These are phyloP conservation scores for Botryotinia calthae DNA, from an alignment of 2,329 filamentous ascomycete species.

Conservation along the genomic window DNA sequence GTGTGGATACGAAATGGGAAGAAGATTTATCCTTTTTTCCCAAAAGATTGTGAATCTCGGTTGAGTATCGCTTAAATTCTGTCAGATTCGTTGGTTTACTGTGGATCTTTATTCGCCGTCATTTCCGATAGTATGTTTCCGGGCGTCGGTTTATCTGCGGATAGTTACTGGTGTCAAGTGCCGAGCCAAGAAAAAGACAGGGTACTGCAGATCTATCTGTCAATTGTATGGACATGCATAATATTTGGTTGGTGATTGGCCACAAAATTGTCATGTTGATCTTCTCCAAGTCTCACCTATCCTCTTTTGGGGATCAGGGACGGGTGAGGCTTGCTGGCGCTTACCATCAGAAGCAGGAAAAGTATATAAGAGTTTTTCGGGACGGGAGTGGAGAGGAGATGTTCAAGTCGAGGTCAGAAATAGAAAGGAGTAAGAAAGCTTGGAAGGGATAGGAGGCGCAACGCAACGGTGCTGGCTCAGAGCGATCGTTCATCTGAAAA, in stretches of 20 bases:
- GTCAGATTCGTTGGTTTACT: not conserved
- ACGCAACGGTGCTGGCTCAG: not conserved
- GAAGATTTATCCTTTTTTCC: slow-evolving; percentile 7
- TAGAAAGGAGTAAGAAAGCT: not conserved
- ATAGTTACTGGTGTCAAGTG: not conserved
- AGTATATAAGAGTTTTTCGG: not conserved
- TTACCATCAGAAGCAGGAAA: not conserved
- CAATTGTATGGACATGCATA: not conserved
- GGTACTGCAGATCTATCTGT: not conserved
- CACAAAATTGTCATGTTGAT: not conserved
- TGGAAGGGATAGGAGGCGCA: not conserved
- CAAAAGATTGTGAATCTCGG: not conserved
- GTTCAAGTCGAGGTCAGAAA: not conserved
- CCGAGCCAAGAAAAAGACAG: not conserved
- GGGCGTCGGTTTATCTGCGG: not conserved
- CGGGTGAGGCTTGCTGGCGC: not conserved
- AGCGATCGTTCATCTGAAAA: not conserved
- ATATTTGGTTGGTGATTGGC: not conserved
- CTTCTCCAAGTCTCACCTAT: not conserved
- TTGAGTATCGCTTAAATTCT: not conserved
- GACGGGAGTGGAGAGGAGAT: not conserved
- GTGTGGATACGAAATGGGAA: slow-evolving; percentile 10
- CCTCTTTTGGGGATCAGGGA: not conserved
- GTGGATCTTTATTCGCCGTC: not conserved
- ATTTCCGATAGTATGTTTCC: not conserved